Conservation (phyloP, 2,329 filamentous ascomycete genomes). For the Phyllosticta citriasiana region DNA sequence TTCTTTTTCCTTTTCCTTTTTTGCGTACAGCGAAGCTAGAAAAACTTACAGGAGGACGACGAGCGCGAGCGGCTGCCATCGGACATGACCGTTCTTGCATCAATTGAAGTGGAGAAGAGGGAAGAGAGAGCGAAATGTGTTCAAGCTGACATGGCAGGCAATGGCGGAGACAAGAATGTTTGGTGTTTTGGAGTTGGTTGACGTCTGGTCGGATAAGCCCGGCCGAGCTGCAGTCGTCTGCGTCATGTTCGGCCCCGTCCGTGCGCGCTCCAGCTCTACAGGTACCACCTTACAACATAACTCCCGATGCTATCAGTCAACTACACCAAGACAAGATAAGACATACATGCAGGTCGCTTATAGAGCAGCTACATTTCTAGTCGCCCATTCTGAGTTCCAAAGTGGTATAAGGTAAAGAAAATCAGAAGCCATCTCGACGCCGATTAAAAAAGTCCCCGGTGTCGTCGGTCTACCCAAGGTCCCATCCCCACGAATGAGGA, state of each 20-base stretch:
- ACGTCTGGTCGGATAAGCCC: background rate
- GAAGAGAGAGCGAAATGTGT: background rate
- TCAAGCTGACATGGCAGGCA: conserved; percentile 5
- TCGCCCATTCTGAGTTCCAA: background rate
- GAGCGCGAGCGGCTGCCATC: conserved; percentile 40
- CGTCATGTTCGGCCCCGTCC: conserved; percentile 5
- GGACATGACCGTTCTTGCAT: conserved; percentile 37
- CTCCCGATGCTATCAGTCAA: background rate
- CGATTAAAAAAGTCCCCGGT: background rate
- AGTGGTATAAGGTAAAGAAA: background rate
- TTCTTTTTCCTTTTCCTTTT: background rate
- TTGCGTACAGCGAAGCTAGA: background rate
- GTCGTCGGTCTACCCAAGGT: background rate
- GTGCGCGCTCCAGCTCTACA: background rate
- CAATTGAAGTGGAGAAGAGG: background rate
- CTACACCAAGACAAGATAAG: background rate
- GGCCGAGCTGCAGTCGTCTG: conserved; percentile 1
- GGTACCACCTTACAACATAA: background rate
- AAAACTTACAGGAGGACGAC: conserved; percentile 40
- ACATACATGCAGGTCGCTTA: background rate
- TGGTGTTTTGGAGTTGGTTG: background rate
- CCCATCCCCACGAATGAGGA: background rate
- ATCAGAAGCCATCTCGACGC: background rate
- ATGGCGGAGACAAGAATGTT: background rate
- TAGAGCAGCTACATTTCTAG: background rate